These are phyloP conservation scores for Linnemannia hyalina DNA, from an alignment of 192 early-diverging fungal genomes.

Conservation along the genomic window DNA sequence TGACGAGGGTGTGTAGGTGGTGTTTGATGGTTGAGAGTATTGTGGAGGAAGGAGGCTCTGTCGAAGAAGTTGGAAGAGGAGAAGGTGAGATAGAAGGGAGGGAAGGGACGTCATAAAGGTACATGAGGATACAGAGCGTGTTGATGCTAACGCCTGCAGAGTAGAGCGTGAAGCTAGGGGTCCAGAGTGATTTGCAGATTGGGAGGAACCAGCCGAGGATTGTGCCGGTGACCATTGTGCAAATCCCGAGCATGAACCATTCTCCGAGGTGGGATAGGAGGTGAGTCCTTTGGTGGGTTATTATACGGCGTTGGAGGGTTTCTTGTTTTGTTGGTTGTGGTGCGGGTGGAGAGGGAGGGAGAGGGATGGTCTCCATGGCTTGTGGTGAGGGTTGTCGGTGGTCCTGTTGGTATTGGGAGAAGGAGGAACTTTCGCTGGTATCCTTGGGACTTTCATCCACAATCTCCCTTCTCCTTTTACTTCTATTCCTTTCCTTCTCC, in stretches of 20 bases:
- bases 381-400: neutral
- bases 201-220: conserved; percentile 54
- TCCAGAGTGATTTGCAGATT: conserved; percentile 69
- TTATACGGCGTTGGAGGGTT: neutral
- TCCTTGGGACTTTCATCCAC: neutral
- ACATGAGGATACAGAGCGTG: conserved; percentile 40
- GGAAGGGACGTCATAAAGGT: conserved; percentile 43
- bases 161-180: conserved; percentile 61
- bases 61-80: neutral
- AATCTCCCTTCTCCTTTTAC: neutral
- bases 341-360: neutral
- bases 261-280: conserved; percentile 24
- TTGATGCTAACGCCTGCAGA: conserved; percentile 43
- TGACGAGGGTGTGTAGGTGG: neutral
- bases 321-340: neutral
- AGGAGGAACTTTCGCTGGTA: neutral
- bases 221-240: conserved; percentile 18
- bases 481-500: neutral
- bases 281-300: neutral
- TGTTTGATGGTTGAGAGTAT: neutral
- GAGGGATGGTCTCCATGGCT: neutral
- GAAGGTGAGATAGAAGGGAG: neutral
- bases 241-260: conserved; percentile 32
- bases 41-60: too few relatives aligned
- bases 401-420: neutral